Conservation (phyloP, 139 green algal species). For the Chlamydomonas applanata region DNA sequence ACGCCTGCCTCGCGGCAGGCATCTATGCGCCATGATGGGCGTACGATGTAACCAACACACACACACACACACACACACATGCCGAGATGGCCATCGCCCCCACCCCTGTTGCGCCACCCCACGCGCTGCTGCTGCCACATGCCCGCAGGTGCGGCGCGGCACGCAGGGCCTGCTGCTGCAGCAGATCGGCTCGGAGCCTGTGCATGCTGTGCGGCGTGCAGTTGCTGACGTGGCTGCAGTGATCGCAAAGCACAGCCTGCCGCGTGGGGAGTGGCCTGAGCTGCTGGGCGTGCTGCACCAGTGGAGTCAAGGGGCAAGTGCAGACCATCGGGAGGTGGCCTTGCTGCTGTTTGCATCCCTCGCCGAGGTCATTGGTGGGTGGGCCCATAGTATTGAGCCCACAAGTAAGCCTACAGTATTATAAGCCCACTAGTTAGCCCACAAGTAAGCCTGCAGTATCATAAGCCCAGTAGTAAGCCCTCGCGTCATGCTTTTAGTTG, state of each 20-base stretch:
- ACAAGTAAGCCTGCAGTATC: no score
- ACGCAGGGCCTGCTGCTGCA: conserved; percentile 56
- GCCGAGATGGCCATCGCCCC: no score
- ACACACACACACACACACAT: not conserved
- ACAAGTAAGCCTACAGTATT: no score
- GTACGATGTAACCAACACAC: no score
- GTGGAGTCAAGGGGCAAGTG: conserved; percentile 26
- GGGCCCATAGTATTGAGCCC: no score
- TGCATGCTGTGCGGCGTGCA: conserved; percentile 50
- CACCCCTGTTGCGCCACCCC: no score
- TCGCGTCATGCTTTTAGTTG: no score
- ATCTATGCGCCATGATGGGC: not conserved
- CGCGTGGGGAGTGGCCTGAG: conserved; percentile 49
- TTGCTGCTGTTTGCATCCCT: conserved; percentile 65
- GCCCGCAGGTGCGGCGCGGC: not conserved
- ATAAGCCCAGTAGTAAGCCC: no score
- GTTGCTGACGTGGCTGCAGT: conserved; percentile 50
- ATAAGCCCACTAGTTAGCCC: no score
- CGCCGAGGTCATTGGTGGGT: conserved; percentile 55
- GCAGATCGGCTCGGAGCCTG: conserved; percentile 45
- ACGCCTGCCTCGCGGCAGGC: no score
- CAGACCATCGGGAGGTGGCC: conserved; percentile 58
- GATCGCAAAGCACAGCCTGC: conserved; percentile 56
- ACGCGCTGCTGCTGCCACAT: no score
- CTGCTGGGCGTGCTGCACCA: conserved; percentile 60